These are phyloP conservation scores for Chenopodium formosanum DNA, from an alignment of 148 eudicot species.

Conservation along the genomic window DNA sequence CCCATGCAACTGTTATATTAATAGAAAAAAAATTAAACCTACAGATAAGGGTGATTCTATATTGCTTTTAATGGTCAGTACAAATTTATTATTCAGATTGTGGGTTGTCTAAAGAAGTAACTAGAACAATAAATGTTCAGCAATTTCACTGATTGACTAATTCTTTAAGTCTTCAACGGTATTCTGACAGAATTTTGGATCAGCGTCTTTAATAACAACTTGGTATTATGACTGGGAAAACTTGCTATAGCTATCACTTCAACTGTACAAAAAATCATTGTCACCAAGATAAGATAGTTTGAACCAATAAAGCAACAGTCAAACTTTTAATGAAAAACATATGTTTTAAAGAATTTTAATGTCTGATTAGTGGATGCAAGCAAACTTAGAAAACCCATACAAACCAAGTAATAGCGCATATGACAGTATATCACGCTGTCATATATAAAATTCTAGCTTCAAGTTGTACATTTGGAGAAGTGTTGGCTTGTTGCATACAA, in stretches of 20 bases:
- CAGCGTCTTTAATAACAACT: neutral
- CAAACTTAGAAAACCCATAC: neutral
- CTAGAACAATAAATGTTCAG: too few relatives aligned
- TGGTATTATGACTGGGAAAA: too few relatives aligned
- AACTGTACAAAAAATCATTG: neutral
- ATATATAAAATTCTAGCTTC: slow-evolving; percentile 3
- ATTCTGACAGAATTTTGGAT: neutral
- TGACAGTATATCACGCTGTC: slow-evolving; percentile 9
- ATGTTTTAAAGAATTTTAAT: neutral
- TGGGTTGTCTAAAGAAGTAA: neutral
- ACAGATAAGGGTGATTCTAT: neutral
- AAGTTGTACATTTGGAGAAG: neutral
- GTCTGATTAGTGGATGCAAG: too few relatives aligned
- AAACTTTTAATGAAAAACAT: neutral
- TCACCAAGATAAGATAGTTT: neutral
- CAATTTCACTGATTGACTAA: too few relatives aligned
- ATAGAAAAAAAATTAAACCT: neutral
- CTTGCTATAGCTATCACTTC: neutral
- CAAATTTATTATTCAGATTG: neutral
- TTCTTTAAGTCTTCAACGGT: neutral
- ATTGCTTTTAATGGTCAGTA: neutral
- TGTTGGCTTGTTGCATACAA: slow-evolving; percentile 5
- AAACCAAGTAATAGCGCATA: neutral
- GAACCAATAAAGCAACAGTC: neutral
- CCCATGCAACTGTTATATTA: neutral